Conservation (phyloP, 1,139 yeast species). For the Debaryomycetaceae sp. region DNA sequence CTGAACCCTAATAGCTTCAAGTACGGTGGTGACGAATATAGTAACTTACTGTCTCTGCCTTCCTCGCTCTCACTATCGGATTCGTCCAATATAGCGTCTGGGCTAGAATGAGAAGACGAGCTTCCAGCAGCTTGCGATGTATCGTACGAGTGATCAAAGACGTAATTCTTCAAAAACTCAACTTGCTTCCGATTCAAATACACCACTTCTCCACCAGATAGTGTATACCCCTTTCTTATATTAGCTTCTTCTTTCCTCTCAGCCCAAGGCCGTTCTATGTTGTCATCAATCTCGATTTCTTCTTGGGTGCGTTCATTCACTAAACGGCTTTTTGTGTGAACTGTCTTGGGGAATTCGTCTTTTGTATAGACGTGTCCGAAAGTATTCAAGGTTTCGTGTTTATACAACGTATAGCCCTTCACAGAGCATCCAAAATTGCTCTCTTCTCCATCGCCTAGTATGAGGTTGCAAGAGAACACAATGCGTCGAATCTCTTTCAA, state of each 20-base stretch:
- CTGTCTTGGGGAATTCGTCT: conserved; percentile 50
- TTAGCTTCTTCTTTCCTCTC: conserved; percentile 43
- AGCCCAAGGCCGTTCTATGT: conserved; percentile 15
- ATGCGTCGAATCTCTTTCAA: conserved; percentile 62
- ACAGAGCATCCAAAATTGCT: conserved; percentile 60
- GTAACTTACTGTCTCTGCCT: conserved; percentile 11
- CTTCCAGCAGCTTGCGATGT: conserved; percentile 22
- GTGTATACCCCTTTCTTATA: conserved; percentile 23
- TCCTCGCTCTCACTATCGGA: conserved; percentile 14
- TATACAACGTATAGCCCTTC: conserved; percentile 65
- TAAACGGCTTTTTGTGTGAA: conserved; percentile 42
- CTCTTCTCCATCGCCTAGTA: conserved; percentile 40
- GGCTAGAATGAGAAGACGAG: conserved; percentile 16
- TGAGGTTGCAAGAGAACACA: conserved; percentile 56
- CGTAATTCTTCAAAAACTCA: conserved; percentile 27
- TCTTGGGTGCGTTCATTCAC: conserved; percentile 17
- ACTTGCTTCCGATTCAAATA: conserved; percentile 25
- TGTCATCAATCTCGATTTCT: conserved; percentile 13
- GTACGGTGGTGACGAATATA: conserved; percentile 33
- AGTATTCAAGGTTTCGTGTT: conserved; percentile 48
- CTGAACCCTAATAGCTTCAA: conserved; percentile 67
- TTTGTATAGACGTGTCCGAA: conserved; percentile 43
- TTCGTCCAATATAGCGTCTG: conserved; percentile 21
- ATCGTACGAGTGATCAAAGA: conserved; percentile 32
- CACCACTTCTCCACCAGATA: conserved; percentile 28